These are phyloP conservation scores for Helicostylum pulchrum DNA, from an alignment of 192 early-diverging fungal species.

Conservation along the genomic window DNA sequence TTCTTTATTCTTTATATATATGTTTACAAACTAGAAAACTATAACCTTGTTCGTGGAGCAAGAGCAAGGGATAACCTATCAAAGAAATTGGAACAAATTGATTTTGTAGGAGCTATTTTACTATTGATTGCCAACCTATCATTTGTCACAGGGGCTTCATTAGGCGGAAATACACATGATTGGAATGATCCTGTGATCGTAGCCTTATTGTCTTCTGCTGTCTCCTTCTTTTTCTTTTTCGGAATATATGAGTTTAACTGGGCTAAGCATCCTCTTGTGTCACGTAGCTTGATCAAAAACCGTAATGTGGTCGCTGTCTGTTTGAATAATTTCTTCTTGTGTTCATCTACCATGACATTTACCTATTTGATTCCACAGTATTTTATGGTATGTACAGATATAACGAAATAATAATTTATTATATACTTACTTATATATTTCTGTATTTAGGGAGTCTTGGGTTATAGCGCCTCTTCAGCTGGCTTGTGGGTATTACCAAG, in stretches of 20 bases:
- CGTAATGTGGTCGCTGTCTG: conserved; percentile 62
- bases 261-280: conserved; percentile 70
- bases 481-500: conserved; percentile 33
- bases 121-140: conserved; percentile 51
- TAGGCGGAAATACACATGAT: conserved; percentile 67
- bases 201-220: conserved; percentile 47
- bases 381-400: conserved; percentile 22
- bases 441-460: conserved; percentile 12
- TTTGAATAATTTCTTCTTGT: conserved; percentile 54
- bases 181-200: conserved; percentile 69
- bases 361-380: conserved; percentile 22
- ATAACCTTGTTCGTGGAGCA: conserved; percentile 15
- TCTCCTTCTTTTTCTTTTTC: conserved; percentile 47
- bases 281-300: conserved; percentile 56
- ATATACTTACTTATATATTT: background rate
- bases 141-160: conserved; percentile 66
- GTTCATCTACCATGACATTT: conserved; percentile 22
- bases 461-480: conserved; percentile 29
- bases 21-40: conserved; percentile 23
- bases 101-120: conserved; percentile 57
- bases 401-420: background rate
- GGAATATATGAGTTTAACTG: conserved; percentile 54
- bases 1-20: conserved; percentile 58
- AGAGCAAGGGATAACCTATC: conserved; percentile 43
- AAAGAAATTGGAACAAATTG: conserved; percentile 67